phyloP scores from a whole-genome alignment of 345 rosid genomes.

The Ricinus communis region DNA sequence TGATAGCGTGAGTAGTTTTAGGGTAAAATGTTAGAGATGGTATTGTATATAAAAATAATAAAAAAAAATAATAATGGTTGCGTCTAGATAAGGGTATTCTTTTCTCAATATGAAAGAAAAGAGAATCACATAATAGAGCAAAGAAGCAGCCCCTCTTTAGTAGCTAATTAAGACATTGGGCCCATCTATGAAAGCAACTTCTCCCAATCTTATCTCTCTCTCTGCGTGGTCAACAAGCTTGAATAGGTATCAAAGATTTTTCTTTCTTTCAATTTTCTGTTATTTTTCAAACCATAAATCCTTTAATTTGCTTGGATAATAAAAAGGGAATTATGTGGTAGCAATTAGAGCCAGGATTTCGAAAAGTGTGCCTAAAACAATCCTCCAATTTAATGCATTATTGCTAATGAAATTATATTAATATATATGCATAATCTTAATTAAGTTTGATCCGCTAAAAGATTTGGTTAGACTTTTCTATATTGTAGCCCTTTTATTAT shows the following conservation, averaged over 20 bases:
- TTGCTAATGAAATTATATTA: too few relatives aligned
- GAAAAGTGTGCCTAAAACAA: background rate
- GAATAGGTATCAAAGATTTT: background rate
- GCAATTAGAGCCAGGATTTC: background rate
- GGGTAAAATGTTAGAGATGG: background rate
- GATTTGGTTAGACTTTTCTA: too few relatives aligned
- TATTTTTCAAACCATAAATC: too few relatives aligned
- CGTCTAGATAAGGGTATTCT: constrained; percentile 18
- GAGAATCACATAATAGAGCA: constrained; percentile 5
- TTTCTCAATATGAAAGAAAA: background rate
- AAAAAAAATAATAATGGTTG: constrained; percentile 18
- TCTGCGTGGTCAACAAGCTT: constrained; percentile 35
- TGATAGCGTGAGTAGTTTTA: constrained; percentile 4
- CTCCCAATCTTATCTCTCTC: background rate
- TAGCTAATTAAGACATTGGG: constrained; percentile 26
- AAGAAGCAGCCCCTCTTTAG: constrained; percentile 21
- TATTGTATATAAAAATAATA: background rate
- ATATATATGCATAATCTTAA: too few relatives aligned
- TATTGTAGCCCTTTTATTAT: too few relatives aligned
- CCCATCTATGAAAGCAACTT: constrained; percentile 27
- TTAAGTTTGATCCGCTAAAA: too few relatives aligned
- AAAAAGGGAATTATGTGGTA: background rate
- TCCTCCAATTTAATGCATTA: constrained; percentile 4
- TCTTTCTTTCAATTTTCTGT: background rate
- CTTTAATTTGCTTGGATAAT: too few relatives aligned